Evolutionary conservation across 768 basidiomycete species (phyloP), one percentile per base, ranked within the genome.

Genomic region (Trametes villosa): DNA sequence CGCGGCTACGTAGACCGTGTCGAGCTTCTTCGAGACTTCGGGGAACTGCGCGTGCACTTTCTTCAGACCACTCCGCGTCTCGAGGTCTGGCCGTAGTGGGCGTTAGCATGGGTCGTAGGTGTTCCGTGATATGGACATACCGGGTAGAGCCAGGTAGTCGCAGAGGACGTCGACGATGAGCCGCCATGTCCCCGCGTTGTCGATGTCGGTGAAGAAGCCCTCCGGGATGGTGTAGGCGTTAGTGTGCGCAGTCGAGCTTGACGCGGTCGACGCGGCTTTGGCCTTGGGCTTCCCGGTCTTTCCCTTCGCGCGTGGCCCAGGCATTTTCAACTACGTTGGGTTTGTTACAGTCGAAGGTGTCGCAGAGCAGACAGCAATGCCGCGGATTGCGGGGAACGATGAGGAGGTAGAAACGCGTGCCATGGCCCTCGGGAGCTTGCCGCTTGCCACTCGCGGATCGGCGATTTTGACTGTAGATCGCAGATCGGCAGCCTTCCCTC

Each of bases 31-130:
- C 60, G 81, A 84, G 34, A 87, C 78, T 2, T 72, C 72, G 42
- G 80, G 79, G 65, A 89, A 88, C 65, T 83, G 79, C 31, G 75
- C 72, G 67, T 88, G 85, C 6, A 87, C 76, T 65, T 83, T 86
- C 71, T 86, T 89, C 61, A 89, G 72, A 13, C 86, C 87, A 66
- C 78, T 81, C 30, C 85, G 76, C 15, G 75, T 82, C 7, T 77
- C 75, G 18, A 88, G 73, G 68, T 88, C 87, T 88, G 9, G 24
- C 62, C 13, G 17, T 1, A 5, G 18, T 55, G 22, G 17, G 24
- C 33, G 31, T 22, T 47, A 40, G 68, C 15, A 13, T 65, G 63
- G 2, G 45, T 24, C 15, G 20, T 49, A 44, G 11, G 9, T 41
- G 0, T 17, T 0, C 0, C 4, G 4, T 22, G 30, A 58, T 12